Conservation (phyloP, 1,284 basidiomycete genomes). For the Malassezia globosa region DNA sequence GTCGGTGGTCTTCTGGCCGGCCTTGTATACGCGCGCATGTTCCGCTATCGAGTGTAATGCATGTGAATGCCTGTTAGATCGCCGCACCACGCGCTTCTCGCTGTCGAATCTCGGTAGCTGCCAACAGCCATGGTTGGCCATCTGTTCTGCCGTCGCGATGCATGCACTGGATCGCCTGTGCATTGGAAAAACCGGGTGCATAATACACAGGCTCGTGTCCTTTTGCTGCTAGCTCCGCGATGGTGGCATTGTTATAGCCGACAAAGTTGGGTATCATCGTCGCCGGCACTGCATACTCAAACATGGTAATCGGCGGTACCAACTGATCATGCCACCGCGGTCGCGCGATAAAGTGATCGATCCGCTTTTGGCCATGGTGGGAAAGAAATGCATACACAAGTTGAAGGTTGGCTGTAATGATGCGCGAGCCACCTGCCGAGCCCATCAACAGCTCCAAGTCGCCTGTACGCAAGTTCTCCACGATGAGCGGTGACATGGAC, state of each 20-base stretch:
- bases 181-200: slow-evolving; percentile 26
- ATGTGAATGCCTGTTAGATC: slow-evolving; percentile 2
- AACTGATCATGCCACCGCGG: slow-evolving; percentile 51
- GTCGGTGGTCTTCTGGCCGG: slow-evolving; percentile 66
- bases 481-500: slow-evolving; percentile 47
- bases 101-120: slow-evolving; percentile 35
- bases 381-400: slow-evolving; percentile 34
- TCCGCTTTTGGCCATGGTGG: slow-evolving; percentile 26
- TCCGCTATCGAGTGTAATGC: not conserved
- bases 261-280: slow-evolving; percentile 30
- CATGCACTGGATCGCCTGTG: slow-evolving; percentile 31
- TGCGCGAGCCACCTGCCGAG: slow-evolving; percentile 48
- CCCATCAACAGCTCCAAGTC: slow-evolving; percentile 47
- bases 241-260: slow-evolving; percentile 44
- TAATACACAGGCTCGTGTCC: slow-evolving; percentile 46
- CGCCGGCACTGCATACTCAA: slow-evolving; percentile 38
- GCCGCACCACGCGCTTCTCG: slow-evolving; percentile 32
- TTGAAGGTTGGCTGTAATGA: slow-evolving; percentile 50
- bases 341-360: slow-evolving; percentile 32
- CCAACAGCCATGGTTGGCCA: slow-evolving; percentile 18
- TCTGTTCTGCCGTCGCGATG: no score
- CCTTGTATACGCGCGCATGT: slow-evolving; percentile 41
- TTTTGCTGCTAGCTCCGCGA: slow-evolving; percentile 2
- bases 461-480: slow-evolving; percentile 42
- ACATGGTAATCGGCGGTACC: slow-evolving; percentile 34